Percentiles rank a stretch among this genome's conserved stretches.
phyloP scores from a whole-genome alignment of 1,284 basidiomycete genomes.

The Sphaerobolus stellatus region DNA sequence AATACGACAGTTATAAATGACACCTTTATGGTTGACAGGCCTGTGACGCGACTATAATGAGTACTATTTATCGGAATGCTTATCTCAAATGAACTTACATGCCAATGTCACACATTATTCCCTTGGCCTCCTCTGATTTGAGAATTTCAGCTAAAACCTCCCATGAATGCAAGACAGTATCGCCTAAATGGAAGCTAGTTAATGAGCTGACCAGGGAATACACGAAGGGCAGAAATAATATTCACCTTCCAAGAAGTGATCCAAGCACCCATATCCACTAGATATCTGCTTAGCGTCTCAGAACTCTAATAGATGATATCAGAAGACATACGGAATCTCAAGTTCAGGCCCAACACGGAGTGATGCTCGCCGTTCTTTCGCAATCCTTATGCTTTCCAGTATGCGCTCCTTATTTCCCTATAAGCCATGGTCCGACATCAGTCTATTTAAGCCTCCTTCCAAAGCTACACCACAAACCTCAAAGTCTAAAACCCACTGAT shows the following conservation, averaged over 20 bases:
- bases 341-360: conserved; percentile 97
- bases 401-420: conserved; percentile 93
- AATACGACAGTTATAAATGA: conserved; percentile 95
- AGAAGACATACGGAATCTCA: conserved; percentile 82
- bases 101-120: conserved; percentile 90
- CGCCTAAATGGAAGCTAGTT: conserved; percentile 52
- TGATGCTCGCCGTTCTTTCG: conserved; percentile 87
- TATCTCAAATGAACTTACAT: conserved; percentile 59
- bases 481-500: conserved; percentile 97
- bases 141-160: conserved; percentile 88
- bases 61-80: background rate
- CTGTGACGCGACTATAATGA: conserved; percentile 38
- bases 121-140: conserved; percentile 70
- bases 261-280: conserved; percentile 92
- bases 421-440: background rate
- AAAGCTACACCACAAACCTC: conserved; percentile 48
- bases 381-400: conserved; percentile 81
- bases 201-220: background rate
- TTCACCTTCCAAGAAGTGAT: conserved; percentile 87
- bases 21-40: conserved; percentile 96
- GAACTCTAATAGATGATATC: background rate
- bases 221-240: background rate
- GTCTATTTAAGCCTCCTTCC: background rate
- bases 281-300: background rate
- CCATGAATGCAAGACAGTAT: conserved; percentile 95